Conservation (phyloP, 1,139 yeast species). For the Lodderomyces theae region DNA sequence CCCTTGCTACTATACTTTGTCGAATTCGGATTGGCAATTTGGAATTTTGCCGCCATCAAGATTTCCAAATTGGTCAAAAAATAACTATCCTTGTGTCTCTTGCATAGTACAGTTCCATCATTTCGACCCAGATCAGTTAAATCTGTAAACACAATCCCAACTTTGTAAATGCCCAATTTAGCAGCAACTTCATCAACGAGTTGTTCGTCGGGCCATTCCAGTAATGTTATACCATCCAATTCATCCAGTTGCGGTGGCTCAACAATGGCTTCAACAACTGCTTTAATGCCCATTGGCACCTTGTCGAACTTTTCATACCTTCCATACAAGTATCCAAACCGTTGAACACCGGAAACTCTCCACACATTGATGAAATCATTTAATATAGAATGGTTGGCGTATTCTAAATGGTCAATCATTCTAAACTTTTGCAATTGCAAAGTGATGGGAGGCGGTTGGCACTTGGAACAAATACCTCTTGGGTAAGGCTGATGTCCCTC, state of each 20-base stretch:
- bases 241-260: slow-evolving; percentile 92
- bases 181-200: slow-evolving; percentile 55
- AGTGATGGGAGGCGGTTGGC: slow-evolving; percentile 95
- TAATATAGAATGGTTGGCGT: slow-evolving; percentile 68
- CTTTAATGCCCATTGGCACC: slow-evolving; percentile 91
- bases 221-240: slow-evolving; percentile 75
- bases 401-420: slow-evolving; percentile 97
- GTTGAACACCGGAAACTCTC: slow-evolving; percentile 85
- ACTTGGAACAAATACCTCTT: slow-evolving; percentile 90
- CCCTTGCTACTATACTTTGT: slow-evolving; percentile 69
- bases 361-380: slow-evolving; percentile 86
- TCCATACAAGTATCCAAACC: slow-evolving; percentile 86
- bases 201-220: slow-evolving; percentile 58
- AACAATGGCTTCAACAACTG: slow-evolving; percentile 87
- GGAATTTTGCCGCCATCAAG: slow-evolving; percentile 80
- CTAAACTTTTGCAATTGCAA: slow-evolving; percentile 86
- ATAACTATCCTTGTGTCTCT: slow-evolving; percentile 89
- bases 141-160: slow-evolving; percentile 90
- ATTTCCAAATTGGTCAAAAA: slow-evolving; percentile 85
- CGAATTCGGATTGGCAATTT: slow-evolving; percentile 60
- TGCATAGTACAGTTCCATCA: slow-evolving; percentile 86
- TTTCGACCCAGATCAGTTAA: slow-evolving; percentile 82
- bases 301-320: slow-evolving; percentile 71
- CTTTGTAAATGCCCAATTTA: slow-evolving; percentile 61
- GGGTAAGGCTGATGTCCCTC: slow-evolving; percentile 95